Evolutionary conservation across 2,329 filamentous ascomycete genomes (phyloP), one percentile per base, ranked within the genome.

Genomic region (Coniochaeta sp.): DNA sequence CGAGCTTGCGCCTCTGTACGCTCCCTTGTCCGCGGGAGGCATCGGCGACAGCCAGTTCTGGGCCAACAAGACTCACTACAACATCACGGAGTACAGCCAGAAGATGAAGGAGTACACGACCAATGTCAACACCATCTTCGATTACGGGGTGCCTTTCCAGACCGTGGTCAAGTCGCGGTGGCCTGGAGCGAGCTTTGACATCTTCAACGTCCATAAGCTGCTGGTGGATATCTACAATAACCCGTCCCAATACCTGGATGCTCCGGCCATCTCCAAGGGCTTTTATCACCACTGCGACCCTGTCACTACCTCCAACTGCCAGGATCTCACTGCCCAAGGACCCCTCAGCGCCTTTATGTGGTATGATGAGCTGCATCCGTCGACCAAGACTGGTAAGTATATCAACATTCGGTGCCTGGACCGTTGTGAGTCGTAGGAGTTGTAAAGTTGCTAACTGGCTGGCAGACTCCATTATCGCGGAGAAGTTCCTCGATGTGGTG

Each of bases 281-380:
- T 83, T 76, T 50, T 84, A 81, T 59, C 77, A 82, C 52, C 73
- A 81, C 24, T 91, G 89, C 66, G 58, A 70, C 26, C 60, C 68
- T 1, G 60, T 62, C 14, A 57, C 7, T 38, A 62, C 64, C 9
- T 59, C 61, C 5, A 62, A 68, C 5, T 84, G 81, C 63, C 68
- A 68, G 5, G 61, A 74, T 60, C 73, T 75, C 40, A 64, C 72
- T 16, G 60, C 77, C 33, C 34, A 65, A 22, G 67, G 65, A 3
- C 75, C 77, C 36, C 71, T 77, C 36, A 82, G 88, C 64, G 85
- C 82, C 54, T 93, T 83, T 69, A 65, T 91, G 70, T 93, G 89
- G 88, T 81, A 80, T 66, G 89, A 93, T 72, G 82, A 86, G 68
- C 71, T 93, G 68, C 90, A 93, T 74, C 88, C 89, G 0, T 86